Base-by-base conservation (phyloP, 116 monocot genomes). In the Iris pallida region DNA sequence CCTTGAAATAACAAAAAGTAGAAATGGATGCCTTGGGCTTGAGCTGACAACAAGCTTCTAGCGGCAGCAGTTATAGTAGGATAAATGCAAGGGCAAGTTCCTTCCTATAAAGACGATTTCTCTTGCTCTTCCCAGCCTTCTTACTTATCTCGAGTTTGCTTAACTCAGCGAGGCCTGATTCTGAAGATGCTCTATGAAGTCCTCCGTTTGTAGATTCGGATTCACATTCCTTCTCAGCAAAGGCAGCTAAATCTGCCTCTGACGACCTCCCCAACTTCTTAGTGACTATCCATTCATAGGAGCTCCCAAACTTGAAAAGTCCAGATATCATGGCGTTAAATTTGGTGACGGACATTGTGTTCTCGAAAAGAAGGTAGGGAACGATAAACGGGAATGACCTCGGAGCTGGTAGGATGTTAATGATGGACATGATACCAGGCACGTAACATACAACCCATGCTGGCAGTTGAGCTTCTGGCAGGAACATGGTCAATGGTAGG, bases 311-410 rank as follows among this genome's bases (percentile, higher is more conserved):
- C 74, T 94, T 84, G 68, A 90, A 88, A 16, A 94, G 66, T 20
- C 94, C 94, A 1, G 94, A 94, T 71, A 94, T 73, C 94, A 94
- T 94, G 47, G 94, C 94, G 59, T 90, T 90, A 81, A 90, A 94
- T 65, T 94, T 94, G 52, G 90, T 94, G 42, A 94, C 94, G 0
- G 94, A 94, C 94, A 94, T 94, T 64, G 94, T 94, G 81, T 94
- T 94, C 75, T 94, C 94, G 4, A 94, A 94, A 8, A 94, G 80
- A 15, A 94, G 87, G 76, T 90, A 94, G 4, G 94, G 94, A 58
- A 94, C 84, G 30, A 94, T 81, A 76, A 94, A 94, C 0, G 94
- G 94, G 75, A 94, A 88, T 7, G 94, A 87, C 46, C 75, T 76
- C 0, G 85, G 94, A 8, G 90, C 75, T 1, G 94, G 94, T 49